phyloP scores from a whole-genome alignment of 306 rosid species.

The Sophora flavescens region DNA sequence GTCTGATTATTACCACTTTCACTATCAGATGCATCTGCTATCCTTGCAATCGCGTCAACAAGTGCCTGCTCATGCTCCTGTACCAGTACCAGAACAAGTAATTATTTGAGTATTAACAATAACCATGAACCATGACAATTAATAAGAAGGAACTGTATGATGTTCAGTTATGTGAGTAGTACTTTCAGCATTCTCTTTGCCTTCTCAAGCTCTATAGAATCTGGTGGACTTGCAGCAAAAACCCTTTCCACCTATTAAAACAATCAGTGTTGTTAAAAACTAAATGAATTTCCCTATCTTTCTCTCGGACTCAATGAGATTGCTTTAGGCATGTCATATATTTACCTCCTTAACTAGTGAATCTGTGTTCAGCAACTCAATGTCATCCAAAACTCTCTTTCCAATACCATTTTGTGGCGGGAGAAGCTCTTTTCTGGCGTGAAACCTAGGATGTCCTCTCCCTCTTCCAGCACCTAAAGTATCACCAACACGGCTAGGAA shows the following conservation, averaged over 20 bases:
- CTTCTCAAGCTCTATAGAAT: constrained; percentile 62
- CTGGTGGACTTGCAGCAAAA: constrained; percentile 57
- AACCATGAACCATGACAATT: constrained; percentile 2
- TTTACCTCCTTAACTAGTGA: constrained; percentile 88
- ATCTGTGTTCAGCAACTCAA: constrained; percentile 83
- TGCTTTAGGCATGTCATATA: constrained; percentile 27
- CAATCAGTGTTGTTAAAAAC: constrained; percentile 19
- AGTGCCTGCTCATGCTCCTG: constrained; percentile 72
- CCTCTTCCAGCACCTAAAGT: constrained; percentile 71
- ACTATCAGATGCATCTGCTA: constrained; percentile 69
- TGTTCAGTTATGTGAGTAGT: constrained; percentile 4
- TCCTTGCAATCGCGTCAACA: constrained; percentile 64
- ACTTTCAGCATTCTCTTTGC: constrained; percentile 67
- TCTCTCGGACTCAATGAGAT: not conserved
- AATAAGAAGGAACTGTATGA: not conserved
- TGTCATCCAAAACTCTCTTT: constrained; percentile 63
- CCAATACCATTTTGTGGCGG: constrained; percentile 81
- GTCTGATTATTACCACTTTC: constrained; percentile 60
- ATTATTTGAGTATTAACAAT: constrained; percentile 25
- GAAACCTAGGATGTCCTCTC: constrained; percentile 64
- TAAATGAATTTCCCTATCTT: constrained; percentile 4
- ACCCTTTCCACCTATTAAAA: constrained; percentile 60
- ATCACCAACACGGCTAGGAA: constrained; percentile 53
- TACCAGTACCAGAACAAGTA: constrained; percentile 15
- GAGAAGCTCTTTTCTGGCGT: constrained; percentile 62